Percentiles rank a stretch among this genome's conserved stretches.
Conservation (phyloP, 441 rosid genomes). For the Croton laevigatus region DNA sequence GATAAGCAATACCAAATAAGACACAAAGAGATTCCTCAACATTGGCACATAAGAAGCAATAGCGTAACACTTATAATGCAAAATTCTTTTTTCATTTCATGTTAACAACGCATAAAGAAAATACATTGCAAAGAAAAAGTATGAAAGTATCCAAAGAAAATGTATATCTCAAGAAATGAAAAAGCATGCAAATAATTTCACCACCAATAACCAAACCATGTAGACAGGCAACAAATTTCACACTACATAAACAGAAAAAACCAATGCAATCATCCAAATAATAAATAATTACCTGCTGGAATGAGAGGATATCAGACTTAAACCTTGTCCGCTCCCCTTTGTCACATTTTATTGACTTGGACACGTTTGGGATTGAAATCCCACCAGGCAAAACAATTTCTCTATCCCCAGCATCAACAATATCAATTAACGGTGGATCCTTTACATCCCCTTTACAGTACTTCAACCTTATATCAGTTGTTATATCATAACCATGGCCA, state of each 20-base stretch:
- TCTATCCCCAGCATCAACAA: constrained; percentile 53
- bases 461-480: constrained; percentile 75
- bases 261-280: not conserved
- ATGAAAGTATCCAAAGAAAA: constrained; percentile 1
- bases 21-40: not conserved
- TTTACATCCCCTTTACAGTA: constrained; percentile 60
- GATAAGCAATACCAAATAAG: not conserved
- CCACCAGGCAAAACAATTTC: constrained; percentile 88
- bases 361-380: constrained; percentile 59
- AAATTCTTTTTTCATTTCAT: not conserved
- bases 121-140: not conserved
- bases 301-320: constrained; percentile 79
- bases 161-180: not conserved
- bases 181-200: constrained; percentile 2
- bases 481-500: constrained; percentile 82
- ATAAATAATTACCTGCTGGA: constrained; percentile 65
- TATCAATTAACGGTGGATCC: constrained; percentile 59
- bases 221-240: not conserved
- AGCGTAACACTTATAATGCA: no score
- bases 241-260: not conserved
- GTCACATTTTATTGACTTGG: constrained; percentile 85
- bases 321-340: constrained; percentile 81
- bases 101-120: constrained; percentile 1
- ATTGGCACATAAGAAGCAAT: not conserved
- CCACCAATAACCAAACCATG: not conserved